phyloP scores from a whole-genome alignment of 2,329 filamentous ascomycete genomes.

The Boeremia lycopersici region DNA sequence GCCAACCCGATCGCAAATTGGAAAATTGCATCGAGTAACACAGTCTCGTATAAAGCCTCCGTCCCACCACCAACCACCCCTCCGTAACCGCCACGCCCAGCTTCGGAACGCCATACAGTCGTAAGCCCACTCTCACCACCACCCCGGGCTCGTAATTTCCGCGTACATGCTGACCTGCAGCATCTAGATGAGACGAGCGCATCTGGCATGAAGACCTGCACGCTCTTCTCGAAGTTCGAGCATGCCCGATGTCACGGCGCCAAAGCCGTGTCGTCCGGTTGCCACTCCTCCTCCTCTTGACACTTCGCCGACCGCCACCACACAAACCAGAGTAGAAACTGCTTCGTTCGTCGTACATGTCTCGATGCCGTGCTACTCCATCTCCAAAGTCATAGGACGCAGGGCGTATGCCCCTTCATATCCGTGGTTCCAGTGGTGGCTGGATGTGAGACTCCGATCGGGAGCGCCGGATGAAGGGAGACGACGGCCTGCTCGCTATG shows the following conservation, averaged over 20 bases:
- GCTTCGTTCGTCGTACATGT: constrained; percentile 5
- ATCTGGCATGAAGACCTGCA: constrained; percentile 7
- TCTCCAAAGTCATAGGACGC: background rate
- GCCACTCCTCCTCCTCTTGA: background rate
- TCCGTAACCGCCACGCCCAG: constrained; percentile 1
- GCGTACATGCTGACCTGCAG: constrained; percentile 15
- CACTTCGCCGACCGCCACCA: background rate
- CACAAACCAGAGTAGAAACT: background rate
- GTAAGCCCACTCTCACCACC: constrained; percentile 10
- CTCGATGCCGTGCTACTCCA: background rate
- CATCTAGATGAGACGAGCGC: constrained; percentile 16
- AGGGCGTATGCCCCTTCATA: constrained; percentile 13
- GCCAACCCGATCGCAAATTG: constrained; percentile 9
- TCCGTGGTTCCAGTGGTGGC: constrained; percentile 8
- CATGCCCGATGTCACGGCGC: constrained; percentile 8
- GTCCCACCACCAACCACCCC: constrained; percentile 12
- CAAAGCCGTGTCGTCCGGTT: constrained; percentile 1
- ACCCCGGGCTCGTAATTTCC: constrained; percentile 8
- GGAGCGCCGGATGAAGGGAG: background rate
- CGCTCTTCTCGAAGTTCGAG: constrained; percentile 5
- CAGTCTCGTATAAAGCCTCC: constrained; percentile 10
- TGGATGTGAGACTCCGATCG: background rate
- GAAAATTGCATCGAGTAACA: constrained; percentile 6
- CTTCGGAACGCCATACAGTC: constrained; percentile 22
- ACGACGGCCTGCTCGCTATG: background rate